Conservation (phyloP, 257 asterid genomes). For the Salvia splendens region DNA sequence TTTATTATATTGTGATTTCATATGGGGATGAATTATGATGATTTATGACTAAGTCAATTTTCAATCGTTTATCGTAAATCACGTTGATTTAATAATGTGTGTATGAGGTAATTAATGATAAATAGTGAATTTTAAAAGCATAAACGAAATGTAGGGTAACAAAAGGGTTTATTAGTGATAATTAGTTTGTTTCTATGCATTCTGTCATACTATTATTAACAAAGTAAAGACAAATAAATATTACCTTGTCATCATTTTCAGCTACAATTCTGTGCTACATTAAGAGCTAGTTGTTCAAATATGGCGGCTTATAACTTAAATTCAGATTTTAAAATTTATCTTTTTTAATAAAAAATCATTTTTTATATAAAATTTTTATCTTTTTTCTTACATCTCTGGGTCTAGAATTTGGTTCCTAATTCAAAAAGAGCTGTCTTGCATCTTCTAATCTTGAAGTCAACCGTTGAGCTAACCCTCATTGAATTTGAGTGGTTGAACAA, state of each 20-base stretch:
- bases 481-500: slow-evolving; percentile 42
- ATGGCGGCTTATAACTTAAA: neutral
- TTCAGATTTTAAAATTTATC: neutral
- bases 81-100: neutral
- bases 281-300: slow-evolving; percentile 6
- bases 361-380: neutral
- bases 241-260: slow-evolving; percentile 24
- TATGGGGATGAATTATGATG: neutral
- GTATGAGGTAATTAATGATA: neutral
- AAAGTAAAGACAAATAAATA: neutral
- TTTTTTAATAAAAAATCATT: neutral
- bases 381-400: slow-evolving; percentile 7
- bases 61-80: no score
- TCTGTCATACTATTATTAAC: neutral
- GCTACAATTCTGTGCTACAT: slow-evolving; percentile 9
- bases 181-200: neutral
- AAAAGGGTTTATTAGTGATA: neutral
- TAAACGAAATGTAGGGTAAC: neutral
- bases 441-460: slow-evolving; percentile 31
- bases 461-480: slow-evolving; percentile 30
- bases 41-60: slow-evolving; percentile 7
- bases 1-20: neutral
- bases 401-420: slow-evolving; percentile 11
- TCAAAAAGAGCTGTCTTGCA: slow-evolving; percentile 27
- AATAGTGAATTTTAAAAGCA: neutral